A percentile compares a stretch with the other conserved stretches of the same genome.
phyloP scores from a whole-genome alignment of 345 rosid species.

The Geranium rotundifolium region DNA sequence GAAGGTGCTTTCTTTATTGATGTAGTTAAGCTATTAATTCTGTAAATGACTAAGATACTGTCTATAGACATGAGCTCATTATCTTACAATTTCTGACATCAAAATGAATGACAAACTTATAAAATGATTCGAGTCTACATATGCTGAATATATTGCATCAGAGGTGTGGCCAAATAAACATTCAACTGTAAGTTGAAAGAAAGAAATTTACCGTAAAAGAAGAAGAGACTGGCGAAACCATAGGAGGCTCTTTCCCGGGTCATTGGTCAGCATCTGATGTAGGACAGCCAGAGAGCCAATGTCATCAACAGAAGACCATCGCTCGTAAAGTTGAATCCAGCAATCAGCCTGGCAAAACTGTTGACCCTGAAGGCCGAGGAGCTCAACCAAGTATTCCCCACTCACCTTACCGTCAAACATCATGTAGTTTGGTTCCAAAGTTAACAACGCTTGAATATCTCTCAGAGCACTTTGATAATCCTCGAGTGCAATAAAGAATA shows the following conservation, averaged over 20 bases:
- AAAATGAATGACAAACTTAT: constrained; percentile 1
- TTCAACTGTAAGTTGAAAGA: not conserved
- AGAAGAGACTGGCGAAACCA: constrained; percentile 87
- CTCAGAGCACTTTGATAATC: constrained; percentile 61
- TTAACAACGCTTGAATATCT: constrained; percentile 58
- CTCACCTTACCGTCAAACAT: constrained; percentile 50
- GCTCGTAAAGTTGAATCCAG: constrained; percentile 79
- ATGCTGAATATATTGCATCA: too few species aligned
- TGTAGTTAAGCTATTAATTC: too few species aligned
- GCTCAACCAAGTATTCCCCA: constrained; percentile 43
- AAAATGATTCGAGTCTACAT: constrained; percentile 2
- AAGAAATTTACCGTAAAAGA: constrained; percentile 54
- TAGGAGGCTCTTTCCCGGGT: constrained; percentile 63
- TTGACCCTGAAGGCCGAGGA: constrained; percentile 33
- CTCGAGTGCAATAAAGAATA: constrained; percentile 59
- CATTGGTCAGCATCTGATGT: constrained; percentile 74
- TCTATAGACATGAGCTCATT: too few species aligned
- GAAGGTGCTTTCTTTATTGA: too few species aligned
- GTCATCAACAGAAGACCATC: constrained; percentile 95
- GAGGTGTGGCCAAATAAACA: too few species aligned
- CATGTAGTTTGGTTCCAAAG: constrained; percentile 58
- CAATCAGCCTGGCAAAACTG: constrained; percentile 59
- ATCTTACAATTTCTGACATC: not conserved
- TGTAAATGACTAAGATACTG: too few species aligned
- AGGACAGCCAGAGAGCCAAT: constrained; percentile 78